Base-by-base conservation (phyloP, 192 early-diverging fungal genomes). In the Phlyctochytrium planicorne region DNA sequence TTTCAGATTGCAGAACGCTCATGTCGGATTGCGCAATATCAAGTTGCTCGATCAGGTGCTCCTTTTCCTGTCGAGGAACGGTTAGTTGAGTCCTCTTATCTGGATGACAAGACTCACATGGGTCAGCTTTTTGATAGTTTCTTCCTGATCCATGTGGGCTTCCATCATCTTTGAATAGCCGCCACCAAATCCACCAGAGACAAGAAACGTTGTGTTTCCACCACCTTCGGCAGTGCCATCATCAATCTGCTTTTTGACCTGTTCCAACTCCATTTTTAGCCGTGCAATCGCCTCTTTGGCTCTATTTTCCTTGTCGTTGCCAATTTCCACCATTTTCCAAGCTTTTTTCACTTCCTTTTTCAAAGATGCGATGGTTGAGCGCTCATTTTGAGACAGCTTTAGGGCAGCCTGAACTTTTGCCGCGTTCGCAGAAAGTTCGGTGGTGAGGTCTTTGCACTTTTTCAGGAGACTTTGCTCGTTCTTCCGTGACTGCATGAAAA, bases 241-340 rank as follows among this genome's bases (percentile, higher is more conserved):
- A 36, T 65, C 37, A 60, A 71, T 66, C 37, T 52, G 53, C 62
- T 57, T 66, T 34, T 65, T 50, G 6, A 77, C 29, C 40, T 29
- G 56, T 23, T 70, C 71, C 20, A 84, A 59, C 55, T 84, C 82
- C 60, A 52, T 66, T 56, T 81, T 81, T n/a, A 85, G 57, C 6
- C 67, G 50, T 2, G 67, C 65, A 34, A 85, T 80, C 16, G 63
- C 71, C 23, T 83, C 76, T 55, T 83, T 85, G 10, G 69, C 61
- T 34, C 74, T 66, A 2, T 63, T 53, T 53, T 81, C 81, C 60
- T 82, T 81, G 56, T 85, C 80, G 1, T 56, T 37, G 10, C 65
- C 69, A 6, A 59, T 68, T 67, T 85, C 81, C 27, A 85, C 81
- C 73, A 78, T 72, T 50, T 85, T 85, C 84, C 84, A 85, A 0